A percentile compares a stretch with the other conserved stretches of the same genome.
Conservation (phyloP, 495 filamentous ascomycete genomes). For the Hypoxylon perforatum region DNA sequence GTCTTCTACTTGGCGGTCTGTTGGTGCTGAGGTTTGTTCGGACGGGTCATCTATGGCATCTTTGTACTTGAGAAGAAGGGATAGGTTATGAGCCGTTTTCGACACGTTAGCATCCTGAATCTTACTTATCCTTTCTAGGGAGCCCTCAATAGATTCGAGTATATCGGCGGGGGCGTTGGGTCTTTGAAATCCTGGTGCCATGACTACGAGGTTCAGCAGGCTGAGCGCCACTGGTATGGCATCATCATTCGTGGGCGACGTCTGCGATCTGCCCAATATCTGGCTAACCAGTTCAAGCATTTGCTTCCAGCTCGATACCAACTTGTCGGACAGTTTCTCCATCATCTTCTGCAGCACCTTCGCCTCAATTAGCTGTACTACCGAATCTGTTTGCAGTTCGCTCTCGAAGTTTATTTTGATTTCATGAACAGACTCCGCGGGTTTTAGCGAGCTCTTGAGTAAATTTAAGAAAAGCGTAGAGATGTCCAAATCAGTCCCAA, state of each 20-base stretch:
- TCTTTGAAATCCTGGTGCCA: slow-evolving; percentile 69
- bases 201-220: slow-evolving; percentile 73
- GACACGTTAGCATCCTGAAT: slow-evolving; percentile 45
- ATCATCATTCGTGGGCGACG: slow-evolving; percentile 55
- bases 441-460: slow-evolving; percentile 69
- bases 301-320: slow-evolving; percentile 46
- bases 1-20: slow-evolving; percentile 67
- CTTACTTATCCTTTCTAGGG: slow-evolving; percentile 58
- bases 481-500: slow-evolving; percentile 66
- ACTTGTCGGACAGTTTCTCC: slow-evolving; percentile 66
- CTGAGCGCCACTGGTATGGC: slow-evolving; percentile 70
- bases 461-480: slow-evolving; percentile 72
- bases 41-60: slow-evolving; percentile 58
- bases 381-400: slow-evolving; percentile 53
- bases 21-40: slow-evolving; percentile 44
- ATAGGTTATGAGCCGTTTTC: slow-evolving; percentile 67
- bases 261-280: slow-evolving; percentile 68
- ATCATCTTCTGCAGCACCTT: slow-evolving; percentile 76
- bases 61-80: slow-evolving; percentile 67
- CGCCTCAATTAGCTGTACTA: slow-evolving; percentile 64
- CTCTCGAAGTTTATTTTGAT: slow-evolving; percentile 45
- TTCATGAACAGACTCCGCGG: slow-evolving; percentile 22
- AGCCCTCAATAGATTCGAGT: slow-evolving; percentile 63
- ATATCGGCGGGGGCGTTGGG: slow-evolving; percentile 56
- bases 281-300: slow-evolving; percentile 68